Evolutionary conservation across 208 protist genomes (phyloP), one percentile per base, ranked within the genome.

Genomic region (Trypanosoma conorhini): DNA sequence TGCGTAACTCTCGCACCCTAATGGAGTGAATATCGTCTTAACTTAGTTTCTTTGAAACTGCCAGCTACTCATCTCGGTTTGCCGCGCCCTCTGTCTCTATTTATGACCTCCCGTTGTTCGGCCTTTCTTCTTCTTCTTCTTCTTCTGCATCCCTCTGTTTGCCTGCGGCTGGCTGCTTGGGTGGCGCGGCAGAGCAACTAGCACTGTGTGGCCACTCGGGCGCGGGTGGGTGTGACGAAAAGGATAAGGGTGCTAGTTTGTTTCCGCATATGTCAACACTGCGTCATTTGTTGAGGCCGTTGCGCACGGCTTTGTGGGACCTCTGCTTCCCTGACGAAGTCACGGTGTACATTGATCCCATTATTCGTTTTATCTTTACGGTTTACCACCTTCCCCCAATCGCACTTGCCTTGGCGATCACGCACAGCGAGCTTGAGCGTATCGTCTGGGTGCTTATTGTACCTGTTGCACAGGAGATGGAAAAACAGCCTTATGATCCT

Each of bases 371-470:
- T 17, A 54, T 93, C 30, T 93, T 96, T 69, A 76, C 77, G 30
- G 28, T 91, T 15, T 96, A 93, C 73, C 88, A 94, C 73, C 69
- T 96, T 35, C 87, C 91, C 22, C 70, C 77, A 44, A 74, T 96
- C 2, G 79, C 72, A 2, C 67, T 94, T 26, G 72, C 87, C 38
- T 17, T 93, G 24, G 82, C 88, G 8, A 64, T 92, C 33, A 96
- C 91, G 31, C 91, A 96, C 71, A 91, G 85, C 60, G 86, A 77
- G 5, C 79, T 96, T 62, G 76, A 92, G 80, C 84, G 85, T 22
- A 81, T 96, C 65, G 91, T 94, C 33, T 96, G 88, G 86, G 81
- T 91, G 30, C 77, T 94, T 26, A 83, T 96, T 42, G 77, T 94
- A 57, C 91, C 91, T 22, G 80, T 94, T 22, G 83, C 82, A 51